phyloP scores from a whole-genome alignment of 2,329 filamentous ascomycete species.

The Penicillium sp. region DNA sequence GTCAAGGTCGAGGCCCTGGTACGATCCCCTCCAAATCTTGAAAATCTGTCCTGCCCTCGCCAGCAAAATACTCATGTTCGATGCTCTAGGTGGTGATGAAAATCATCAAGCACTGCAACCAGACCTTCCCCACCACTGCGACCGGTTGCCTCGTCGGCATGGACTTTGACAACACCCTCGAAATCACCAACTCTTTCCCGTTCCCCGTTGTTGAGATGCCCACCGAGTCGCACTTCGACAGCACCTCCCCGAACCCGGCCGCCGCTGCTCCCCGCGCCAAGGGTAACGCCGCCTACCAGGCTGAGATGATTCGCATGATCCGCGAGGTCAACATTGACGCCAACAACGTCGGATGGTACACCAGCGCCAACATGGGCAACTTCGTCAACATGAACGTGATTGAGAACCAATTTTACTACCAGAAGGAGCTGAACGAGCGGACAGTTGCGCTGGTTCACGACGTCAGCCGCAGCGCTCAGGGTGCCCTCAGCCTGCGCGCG shows the following conservation, averaged over 20 bases:
- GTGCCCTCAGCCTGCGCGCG: constrained; percentile 82
- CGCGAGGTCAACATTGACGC: constrained; percentile 98
- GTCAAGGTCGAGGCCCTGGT: constrained; percentile 95
- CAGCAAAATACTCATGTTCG: constrained; percentile 29
- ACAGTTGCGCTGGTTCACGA: constrained; percentile 92
- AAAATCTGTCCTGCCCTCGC: constrained; percentile 32
- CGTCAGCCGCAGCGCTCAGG: constrained; percentile 90
- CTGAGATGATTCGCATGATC: constrained; percentile 94
- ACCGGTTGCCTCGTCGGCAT: constrained; percentile 92
- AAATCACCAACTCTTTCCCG: constrained; percentile 93
- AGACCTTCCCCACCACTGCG: constrained; percentile 81
- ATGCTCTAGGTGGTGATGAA: constrained; percentile 81
- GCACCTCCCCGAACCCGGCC: constrained; percentile 68
- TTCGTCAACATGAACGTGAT: constrained; percentile 93
- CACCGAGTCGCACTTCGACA: constrained; percentile 69
- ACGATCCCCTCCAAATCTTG: constrained; percentile 42
- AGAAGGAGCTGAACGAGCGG: constrained; percentile 83
- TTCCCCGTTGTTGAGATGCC: constrained; percentile 81
- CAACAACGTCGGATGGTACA: constrained; percentile 98
- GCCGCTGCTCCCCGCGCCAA: constrained; percentile 90
- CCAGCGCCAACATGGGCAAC: constrained; percentile 97
- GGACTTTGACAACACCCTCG: constrained; percentile 76
- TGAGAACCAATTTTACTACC: constrained; percentile 97
- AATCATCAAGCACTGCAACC: constrained; percentile 92
- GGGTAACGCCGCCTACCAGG: constrained; percentile 82